phyloP scores from a whole-genome alignment of 495 filamentous ascomycete genomes.

The Xylaria intraflava region DNA sequence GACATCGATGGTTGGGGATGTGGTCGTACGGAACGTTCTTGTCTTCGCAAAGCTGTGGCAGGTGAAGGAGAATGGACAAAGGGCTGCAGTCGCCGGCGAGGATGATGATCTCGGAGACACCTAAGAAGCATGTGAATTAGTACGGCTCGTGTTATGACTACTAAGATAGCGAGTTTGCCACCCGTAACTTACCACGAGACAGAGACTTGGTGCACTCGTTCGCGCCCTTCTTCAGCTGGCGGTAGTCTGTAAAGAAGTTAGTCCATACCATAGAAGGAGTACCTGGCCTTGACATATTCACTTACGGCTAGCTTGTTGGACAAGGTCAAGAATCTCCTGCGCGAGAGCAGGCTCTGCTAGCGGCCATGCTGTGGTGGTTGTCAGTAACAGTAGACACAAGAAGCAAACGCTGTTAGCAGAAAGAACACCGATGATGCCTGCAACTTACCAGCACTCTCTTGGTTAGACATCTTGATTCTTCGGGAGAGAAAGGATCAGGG shows the following conservation, averaged over 20 bases:
- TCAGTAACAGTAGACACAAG: not conserved
- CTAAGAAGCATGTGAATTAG: slow-evolving; percentile 37
- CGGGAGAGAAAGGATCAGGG: slow-evolving; percentile 31
- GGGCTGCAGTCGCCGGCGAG: slow-evolving; percentile 82
- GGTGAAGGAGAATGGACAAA: slow-evolving; percentile 84
- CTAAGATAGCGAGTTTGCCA: not conserved
- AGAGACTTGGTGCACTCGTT: slow-evolving; percentile 43
- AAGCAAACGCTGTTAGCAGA: not conserved
- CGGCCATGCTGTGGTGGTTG: slow-evolving; percentile 64
- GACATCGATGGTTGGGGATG: slow-evolving; percentile 40
- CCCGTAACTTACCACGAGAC: slow-evolving; percentile 7
- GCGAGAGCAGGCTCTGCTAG: slow-evolving; percentile 75
- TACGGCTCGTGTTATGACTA: not conserved
- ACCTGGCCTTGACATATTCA: not conserved
- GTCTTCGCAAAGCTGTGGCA: slow-evolving; percentile 82
- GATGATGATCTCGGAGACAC: slow-evolving; percentile 80
- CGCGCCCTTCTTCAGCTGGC: slow-evolving; percentile 83
- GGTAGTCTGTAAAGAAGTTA: slow-evolving; percentile 48
- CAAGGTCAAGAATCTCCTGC: slow-evolving; percentile 75
- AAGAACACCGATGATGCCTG: not conserved
- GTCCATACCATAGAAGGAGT: not conserved
- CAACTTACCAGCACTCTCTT: slow-evolving; percentile 41
- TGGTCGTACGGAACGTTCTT: slow-evolving; percentile 73
- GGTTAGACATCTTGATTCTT: slow-evolving; percentile 40
- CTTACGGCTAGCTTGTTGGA: slow-evolving; percentile 69